Percentiles rank a stretch among this genome's conserved stretches.
Evolutionary conservation across 805 yeast species (phyloP).

Genomic region (baker's yeast (Saccharomyces cerevisiae)): DNA sequence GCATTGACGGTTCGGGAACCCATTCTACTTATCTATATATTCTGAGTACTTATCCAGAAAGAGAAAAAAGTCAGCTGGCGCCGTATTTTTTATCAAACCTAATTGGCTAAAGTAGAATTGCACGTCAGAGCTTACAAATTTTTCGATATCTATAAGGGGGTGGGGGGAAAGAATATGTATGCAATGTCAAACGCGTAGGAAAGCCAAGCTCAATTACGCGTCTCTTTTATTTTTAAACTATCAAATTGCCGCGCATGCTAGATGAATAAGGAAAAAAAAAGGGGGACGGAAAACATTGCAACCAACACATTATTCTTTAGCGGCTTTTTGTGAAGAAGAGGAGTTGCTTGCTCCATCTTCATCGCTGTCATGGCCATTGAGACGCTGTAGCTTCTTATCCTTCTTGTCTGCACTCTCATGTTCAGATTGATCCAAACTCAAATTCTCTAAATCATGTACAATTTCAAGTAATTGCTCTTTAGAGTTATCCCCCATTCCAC

Average conservation of each 20-base stretch:
- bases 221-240: background rate
- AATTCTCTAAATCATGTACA: background rate
- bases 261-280: background rate
- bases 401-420: background rate
- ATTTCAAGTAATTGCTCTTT: background rate
- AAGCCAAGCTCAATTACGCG: background rate
- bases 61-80: background rate
- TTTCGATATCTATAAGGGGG: background rate
- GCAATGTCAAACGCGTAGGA: background rate
- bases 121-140: background rate
- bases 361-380: background rate
- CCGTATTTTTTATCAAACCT: background rate
- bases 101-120: background rate
- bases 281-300: background rate
- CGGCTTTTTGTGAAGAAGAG: background rate
- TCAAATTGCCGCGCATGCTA: background rate
- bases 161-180: background rate
- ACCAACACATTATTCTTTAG: background rate
- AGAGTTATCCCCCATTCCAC: background rate
- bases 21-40: too few relatives aligned
- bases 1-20: background rate
- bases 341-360: background rate
- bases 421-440: background rate
- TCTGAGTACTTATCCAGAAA: background rate
- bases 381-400: background rate